Percentiles rank a stretch among this genome's conserved stretches.
phyloP scores from a whole-genome alignment of 176 grass and related monocot species.

The Cocos nucifera region DNA sequence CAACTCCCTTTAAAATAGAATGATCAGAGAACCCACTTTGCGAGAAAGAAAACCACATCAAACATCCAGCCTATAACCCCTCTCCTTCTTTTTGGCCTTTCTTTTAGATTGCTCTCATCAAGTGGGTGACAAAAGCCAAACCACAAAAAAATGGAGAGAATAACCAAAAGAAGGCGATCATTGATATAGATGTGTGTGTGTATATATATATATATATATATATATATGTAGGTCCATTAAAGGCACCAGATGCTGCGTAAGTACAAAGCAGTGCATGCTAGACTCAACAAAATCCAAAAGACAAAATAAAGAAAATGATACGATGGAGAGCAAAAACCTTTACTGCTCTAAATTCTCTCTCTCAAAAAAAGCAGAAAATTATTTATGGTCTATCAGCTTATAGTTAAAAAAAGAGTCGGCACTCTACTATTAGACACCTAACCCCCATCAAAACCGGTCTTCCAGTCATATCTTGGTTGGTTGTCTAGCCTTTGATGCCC shows the following conservation, averaged over 20 bases:
- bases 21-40: constrained; percentile 10
- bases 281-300: constrained; percentile 6
- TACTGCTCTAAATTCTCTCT: constrained; percentile 2
- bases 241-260: constrained; percentile 98
- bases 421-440: no score
- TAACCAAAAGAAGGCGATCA: constrained; percentile 24
- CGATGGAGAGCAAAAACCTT: constrained; percentile 6
- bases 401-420: no score
- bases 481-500: constrained; percentile 15
- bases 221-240: constrained; percentile 28
- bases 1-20: background rate
- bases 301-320: constrained; percentile 7
- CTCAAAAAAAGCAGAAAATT: no score
- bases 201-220: constrained; percentile 3
- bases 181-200: background rate
- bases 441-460: no score
- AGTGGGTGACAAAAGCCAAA: background rate
- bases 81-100: constrained; percentile 22
- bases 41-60: background rate
- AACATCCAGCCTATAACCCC: background rate
- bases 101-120: constrained; percentile 26
- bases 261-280: constrained; percentile 53
- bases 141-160: constrained; percentile 4
- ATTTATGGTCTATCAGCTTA: no score
- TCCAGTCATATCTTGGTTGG: background rate